Evolutionary conservation across 352 stramenopile species (phyloP), one percentile per base, ranked within the genome.

Genomic region (Globisporangium echinulatum): DNA sequence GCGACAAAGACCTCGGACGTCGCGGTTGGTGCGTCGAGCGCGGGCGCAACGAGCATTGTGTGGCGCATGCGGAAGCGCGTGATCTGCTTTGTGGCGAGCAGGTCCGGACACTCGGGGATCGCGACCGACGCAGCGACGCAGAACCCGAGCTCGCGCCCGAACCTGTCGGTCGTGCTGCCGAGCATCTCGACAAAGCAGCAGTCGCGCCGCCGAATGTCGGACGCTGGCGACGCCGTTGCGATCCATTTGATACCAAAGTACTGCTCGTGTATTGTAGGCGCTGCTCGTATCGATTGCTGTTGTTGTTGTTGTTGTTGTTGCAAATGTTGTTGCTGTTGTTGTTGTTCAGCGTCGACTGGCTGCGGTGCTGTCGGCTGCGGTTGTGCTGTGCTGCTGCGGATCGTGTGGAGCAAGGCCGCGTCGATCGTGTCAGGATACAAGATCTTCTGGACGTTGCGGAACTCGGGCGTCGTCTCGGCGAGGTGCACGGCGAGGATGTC

Each of bases 211-310:
- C 67, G 53, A 6, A 66, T 56, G 40, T 66, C 47, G 5, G 58
- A 48, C n/a, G 61, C 55, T 43, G 65, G 60, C 48, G 71, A 64
- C 25, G 73, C 59, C 40, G 74, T 66, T 33, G 54, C 68, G 11
- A 81, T 47, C 75, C 75, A 85, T 39, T 81, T 85, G 62, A 81
- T 70, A 5, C 75, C 73, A 25, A 82, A 61, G 49, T 79, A 85
- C 40, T 70, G 72, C 59, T 79, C 73, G 44, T 58, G 55, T 6
- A 48, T 69, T 57, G 7, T 52, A 4, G 7, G 62, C 61, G 49
- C 47, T 33, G 25, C 25, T 33, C 25, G 25, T 33, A 33, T 33
- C 25, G 25, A 33, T 33, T 33, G 25, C 2, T 33, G 25, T 3
- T 33, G 25, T 3, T 33, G 25, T 2, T 33, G 25, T 33, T 33